Conservation (phyloP, 805 yeast genomes). For the Alloascoidea hylecoeti region DNA sequence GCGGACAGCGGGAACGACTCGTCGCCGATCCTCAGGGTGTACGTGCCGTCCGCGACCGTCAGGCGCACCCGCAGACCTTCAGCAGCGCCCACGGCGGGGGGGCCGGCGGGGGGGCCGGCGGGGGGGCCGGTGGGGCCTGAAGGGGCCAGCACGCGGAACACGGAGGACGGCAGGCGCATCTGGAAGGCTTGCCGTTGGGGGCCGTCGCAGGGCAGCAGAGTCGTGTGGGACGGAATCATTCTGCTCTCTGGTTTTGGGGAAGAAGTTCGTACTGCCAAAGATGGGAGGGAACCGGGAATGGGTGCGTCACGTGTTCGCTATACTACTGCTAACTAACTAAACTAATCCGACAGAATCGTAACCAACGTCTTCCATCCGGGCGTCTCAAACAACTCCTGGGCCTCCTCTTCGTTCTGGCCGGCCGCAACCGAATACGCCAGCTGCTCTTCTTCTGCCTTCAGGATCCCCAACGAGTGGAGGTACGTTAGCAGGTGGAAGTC, state of each 20-base stretch:
- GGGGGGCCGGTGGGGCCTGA: neutral
- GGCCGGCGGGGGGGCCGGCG: neutral
- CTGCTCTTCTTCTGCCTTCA: conserved; percentile 39
- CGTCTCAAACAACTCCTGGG: conserved; percentile 36
- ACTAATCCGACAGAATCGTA: too few relatives aligned
- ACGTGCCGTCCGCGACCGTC: neutral
- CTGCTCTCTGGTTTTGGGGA: conserved; percentile 3
- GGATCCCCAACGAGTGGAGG: conserved; percentile 38
- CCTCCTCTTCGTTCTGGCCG: conserved; percentile 26
- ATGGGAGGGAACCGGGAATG: too few relatives aligned
- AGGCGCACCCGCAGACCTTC: neutral
- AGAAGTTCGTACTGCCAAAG: too few relatives aligned
- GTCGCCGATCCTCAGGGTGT: neutral
- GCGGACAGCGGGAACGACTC: neutral
- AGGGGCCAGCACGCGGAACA: conserved; percentile 3
- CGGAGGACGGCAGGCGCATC: conserved; percentile 1
- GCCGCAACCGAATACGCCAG: conserved; percentile 34
- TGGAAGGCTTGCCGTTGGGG: conserved; percentile 5
- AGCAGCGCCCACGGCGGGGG: neutral
- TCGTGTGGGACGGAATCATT: neutral
- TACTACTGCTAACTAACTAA: too few relatives aligned
- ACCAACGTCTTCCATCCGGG: conserved; percentile 79
- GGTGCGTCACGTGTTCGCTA: too few relatives aligned
- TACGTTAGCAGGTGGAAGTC: conserved; percentile 70
- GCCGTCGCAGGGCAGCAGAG: neutral